A percentile compares a stretch with the other conserved stretches of the same genome.
phyloP scores from a whole-genome alignment of 2,329 filamentous ascomycete species.

The Fusarium haematococcum region DNA sequence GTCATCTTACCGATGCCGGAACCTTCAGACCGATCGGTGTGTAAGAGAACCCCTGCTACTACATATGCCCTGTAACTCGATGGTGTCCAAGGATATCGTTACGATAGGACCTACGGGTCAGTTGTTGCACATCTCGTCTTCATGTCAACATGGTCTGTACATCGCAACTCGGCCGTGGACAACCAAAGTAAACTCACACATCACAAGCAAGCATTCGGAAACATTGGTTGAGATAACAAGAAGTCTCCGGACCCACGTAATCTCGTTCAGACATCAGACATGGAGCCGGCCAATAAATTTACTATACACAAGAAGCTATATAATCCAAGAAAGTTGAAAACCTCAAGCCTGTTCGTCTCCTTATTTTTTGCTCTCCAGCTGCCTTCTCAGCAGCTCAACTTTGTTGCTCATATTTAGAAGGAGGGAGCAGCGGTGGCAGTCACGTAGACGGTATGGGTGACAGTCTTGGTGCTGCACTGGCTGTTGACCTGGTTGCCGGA shows the following conservation, averaged over 20 bases:
- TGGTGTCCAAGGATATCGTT: background rate
- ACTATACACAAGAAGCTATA: constrained; percentile 19
- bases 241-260: constrained; percentile 1
- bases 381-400: background rate
- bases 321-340: constrained; percentile 5
- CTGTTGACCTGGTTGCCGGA: constrained; percentile 9
- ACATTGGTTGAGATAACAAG: background rate
- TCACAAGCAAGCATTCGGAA: background rate
- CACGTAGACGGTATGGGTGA: constrained; percentile 41
- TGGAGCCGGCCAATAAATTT: constrained; percentile 6
- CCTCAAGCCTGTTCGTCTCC: background rate
- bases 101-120: background rate
- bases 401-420: background rate
- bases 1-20: background rate
- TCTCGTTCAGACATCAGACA: constrained; percentile 11
- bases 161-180: background rate
- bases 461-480: constrained; percentile 30
- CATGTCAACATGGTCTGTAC: background rate
- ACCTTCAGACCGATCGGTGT: background rate
- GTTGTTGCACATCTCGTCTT: background rate
- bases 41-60: background rate
- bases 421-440: constrained; percentile 29
- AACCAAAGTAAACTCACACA: background rate
- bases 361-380: background rate
- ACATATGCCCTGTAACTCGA: background rate